Evolutionary conservation across 1,139 yeast species (phyloP).

Genomic region (Magnusiomyces ingens): DNA sequence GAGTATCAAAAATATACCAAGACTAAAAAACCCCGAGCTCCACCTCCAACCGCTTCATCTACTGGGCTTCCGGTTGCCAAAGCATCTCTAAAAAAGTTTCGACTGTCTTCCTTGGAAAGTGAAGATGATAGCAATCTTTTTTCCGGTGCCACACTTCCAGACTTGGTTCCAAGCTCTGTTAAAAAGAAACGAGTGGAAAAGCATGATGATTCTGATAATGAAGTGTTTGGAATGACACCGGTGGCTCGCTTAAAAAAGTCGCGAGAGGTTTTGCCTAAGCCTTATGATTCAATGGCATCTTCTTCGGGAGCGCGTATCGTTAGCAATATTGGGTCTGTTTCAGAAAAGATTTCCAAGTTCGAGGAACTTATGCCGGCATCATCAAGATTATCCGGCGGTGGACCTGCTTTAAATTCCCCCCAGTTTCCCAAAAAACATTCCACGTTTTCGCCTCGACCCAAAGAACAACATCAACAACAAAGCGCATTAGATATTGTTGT

Average conservation of each 20-base stretch:
- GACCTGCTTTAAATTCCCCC: conserved; percentile 1
- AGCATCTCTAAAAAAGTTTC: neutral
- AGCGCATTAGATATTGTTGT: conserved; percentile 4
- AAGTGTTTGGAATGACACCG: neutral
- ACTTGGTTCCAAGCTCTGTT: neutral
- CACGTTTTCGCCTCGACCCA: neutral
- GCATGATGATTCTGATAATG: neutral
- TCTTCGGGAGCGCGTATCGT: conserved; percentile 1
- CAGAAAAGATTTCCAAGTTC: conserved; percentile 6
- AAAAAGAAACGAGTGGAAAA: neutral
- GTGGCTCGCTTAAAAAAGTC: neutral
- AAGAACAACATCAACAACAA: neutral
- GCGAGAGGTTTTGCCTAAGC: neutral
- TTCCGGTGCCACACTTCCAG: neutral
- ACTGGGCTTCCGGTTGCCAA: neutral
- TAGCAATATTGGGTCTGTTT: conserved; percentile 2
- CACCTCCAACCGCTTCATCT: neutral
- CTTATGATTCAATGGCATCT: conserved; percentile 6
- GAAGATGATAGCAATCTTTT: neutral
- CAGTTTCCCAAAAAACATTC: neutral
- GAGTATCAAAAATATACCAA: neutral
- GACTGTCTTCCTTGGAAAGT: conserved; percentile 2
- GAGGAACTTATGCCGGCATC: conserved; percentile 3
- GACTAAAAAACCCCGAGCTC: neutral
- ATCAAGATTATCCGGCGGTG: neutral